These are phyloP conservation scores for Austroboletus niveus DNA, from an alignment of 1,284 basidiomycete species.

Conservation along the genomic window DNA sequence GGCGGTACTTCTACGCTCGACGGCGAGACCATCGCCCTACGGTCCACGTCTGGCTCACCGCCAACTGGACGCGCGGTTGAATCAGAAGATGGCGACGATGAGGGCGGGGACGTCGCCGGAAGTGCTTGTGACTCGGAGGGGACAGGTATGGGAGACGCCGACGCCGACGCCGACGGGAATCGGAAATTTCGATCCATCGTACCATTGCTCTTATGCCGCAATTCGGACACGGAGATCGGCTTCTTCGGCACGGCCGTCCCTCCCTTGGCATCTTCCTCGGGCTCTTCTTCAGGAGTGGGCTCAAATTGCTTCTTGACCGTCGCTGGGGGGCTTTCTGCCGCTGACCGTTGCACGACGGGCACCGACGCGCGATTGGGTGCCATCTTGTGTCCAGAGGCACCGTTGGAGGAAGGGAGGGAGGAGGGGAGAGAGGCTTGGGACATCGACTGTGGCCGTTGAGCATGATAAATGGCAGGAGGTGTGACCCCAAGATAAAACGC, in stretches of 20 bases:
- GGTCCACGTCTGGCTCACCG: conserved; percentile 11
- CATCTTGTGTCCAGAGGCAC: conserved; percentile 36
- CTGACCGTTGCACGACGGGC: conserved; percentile 17
- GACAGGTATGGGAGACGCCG: conserved; percentile 25
- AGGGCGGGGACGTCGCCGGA: conserved; percentile 9
- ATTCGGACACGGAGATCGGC: conserved; percentile 13
- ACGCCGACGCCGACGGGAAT: conserved; percentile 50
- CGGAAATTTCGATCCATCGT: conserved; percentile 78
- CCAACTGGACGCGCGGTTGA: not conserved
- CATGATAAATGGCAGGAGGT: conserved; percentile 44
- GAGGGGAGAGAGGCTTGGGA: conserved; percentile 58
- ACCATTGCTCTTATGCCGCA: conserved; percentile 49
- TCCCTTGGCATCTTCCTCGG: conserved; percentile 27
- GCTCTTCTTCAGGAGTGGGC: conserved; percentile 51
- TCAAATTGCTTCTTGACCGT: conserved; percentile 35
- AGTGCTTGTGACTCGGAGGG: conserved; percentile 10
- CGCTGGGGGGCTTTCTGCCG: conserved; percentile 19
- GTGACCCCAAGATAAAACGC: conserved; percentile 76
- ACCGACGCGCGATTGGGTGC: conserved; percentile 31
- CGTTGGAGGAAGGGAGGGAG: conserved; percentile 41
- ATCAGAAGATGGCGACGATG: conserved; percentile 18
- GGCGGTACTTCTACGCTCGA: conserved; percentile 72
- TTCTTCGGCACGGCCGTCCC: conserved; percentile 10
- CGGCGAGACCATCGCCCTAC: conserved; percentile 39
- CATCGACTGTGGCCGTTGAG: conserved; percentile 70